Percentiles rank a stretch among this genome's conserved stretches.
Evolutionary conservation across 306 rosid species (phyloP).

Genomic region (Cucurbita argyrosperma): DNA sequence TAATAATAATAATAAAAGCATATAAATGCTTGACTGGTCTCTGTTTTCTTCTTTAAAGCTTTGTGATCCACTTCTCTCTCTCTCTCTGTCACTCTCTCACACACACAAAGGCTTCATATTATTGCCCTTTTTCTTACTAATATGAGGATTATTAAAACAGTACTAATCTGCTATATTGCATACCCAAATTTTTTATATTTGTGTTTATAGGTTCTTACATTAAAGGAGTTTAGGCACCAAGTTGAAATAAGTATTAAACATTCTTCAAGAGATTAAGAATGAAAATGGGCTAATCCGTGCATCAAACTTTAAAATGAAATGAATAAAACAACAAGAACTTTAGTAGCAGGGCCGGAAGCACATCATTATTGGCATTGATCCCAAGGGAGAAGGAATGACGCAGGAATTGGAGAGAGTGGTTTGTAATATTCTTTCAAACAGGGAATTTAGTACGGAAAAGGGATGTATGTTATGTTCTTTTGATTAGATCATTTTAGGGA

Average conservation of each 20-base stretch:
- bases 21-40: background rate
- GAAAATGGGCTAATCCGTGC: too few relatives aligned
- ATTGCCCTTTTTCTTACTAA: too few relatives aligned
- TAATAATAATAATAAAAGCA: background rate
- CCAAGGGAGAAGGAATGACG: background rate
- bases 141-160: too few relatives aligned
- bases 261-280: too few relatives aligned
- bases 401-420: background rate
- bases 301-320: too few relatives aligned
- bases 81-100: background rate
- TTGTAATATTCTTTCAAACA: background rate
- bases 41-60: background rate
- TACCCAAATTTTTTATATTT: too few relatives aligned
- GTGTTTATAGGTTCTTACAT: too few relatives aligned
- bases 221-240: too few relatives aligned
- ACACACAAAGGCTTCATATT: background rate
- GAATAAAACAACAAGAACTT: too few relatives aligned
- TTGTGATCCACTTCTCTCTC: background rate
- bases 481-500: background rate
- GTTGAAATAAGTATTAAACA: too few relatives aligned
- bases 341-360: too few relatives aligned
- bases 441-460: background rate
- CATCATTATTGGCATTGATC: background rate
- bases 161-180: too few relatives aligned
- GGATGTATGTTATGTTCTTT: background rate